A percentile compares a stretch with the other conserved stretches of the same genome.
phyloP scores from a whole-genome alignment of 2,329 filamentous ascomycete genomes.

The Geosmithia flava region DNA sequence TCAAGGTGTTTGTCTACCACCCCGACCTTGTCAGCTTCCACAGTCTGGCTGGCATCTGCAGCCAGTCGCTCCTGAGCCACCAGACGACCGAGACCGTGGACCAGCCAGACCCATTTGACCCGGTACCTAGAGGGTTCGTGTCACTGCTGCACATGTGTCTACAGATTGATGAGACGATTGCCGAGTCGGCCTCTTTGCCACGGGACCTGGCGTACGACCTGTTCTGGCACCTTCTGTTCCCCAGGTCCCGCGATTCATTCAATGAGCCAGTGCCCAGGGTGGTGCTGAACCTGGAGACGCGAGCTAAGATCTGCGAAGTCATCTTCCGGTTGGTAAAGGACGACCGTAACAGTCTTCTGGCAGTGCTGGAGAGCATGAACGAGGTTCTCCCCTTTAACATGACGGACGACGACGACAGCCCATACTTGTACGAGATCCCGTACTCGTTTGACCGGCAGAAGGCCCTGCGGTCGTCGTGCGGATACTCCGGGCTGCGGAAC shows the following conservation, averaged over 20 bases:
- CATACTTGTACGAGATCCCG: constrained; percentile 49
- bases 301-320: constrained; percentile 47
- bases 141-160: constrained; percentile 17
- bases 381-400: constrained; percentile 19
- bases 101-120: constrained; percentile 13
- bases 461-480: constrained; percentile 61
- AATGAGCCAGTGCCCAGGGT: constrained; percentile 21
- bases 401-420: constrained; percentile 15
- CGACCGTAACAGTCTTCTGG: constrained; percentile 31
- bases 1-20: neutral
- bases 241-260: constrained; percentile 25
- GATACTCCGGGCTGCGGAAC: constrained; percentile 84
- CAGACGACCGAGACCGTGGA: constrained; percentile 25
- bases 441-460: constrained; percentile 52
- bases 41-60: constrained; percentile 5
- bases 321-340: constrained; percentile 43
- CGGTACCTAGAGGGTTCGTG: constrained; percentile 15
- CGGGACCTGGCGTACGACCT: constrained; percentile 26
- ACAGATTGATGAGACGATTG: constrained; percentile 12
- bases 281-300: constrained; percentile 40
- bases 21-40: neutral
- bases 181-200: neutral
- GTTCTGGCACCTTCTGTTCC: constrained; percentile 58
- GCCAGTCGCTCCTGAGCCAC: constrained; percentile 21
- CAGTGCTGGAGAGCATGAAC: constrained; percentile 31